These are phyloP conservation scores for sweet orange (Citrus sinensis) DNA, from an alignment of 345 rosid species.

Conservation along the genomic window DNA sequence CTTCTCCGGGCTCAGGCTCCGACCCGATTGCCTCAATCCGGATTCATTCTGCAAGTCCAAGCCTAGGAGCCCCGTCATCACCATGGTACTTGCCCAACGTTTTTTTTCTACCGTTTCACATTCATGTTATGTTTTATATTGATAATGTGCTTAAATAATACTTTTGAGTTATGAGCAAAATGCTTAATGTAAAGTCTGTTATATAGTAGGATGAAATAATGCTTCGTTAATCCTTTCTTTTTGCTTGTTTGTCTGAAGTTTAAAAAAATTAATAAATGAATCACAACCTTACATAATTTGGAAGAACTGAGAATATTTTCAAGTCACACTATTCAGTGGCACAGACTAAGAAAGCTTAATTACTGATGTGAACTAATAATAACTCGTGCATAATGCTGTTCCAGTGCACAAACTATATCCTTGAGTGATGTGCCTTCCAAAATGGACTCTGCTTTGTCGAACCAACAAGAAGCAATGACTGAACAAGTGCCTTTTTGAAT, in stretches of 20 bases:
- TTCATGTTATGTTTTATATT: neutral
- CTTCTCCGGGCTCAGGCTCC: constrained; percentile 50
- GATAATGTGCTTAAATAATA: neutral
- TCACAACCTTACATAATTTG: no score
- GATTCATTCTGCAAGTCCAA: constrained; percentile 45
- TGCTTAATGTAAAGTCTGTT: neutral
- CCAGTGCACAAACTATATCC: no score
- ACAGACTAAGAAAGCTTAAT: no score
- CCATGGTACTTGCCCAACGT: constrained; percentile 42
- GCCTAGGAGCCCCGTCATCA: constrained; percentile 63
- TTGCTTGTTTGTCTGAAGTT: neutral
- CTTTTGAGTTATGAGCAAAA: neutral
- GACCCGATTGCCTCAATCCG: constrained; percentile 43
- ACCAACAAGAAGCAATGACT: neutral
- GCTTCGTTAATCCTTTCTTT: neutral
- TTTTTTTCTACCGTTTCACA: neutral
- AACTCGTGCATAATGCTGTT: no score
- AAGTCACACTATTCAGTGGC: no score
- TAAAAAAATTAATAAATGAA: no score
- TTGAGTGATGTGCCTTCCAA: no score
- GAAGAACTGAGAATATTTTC: no score
- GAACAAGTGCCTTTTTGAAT: neutral
- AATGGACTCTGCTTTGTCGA: no score
- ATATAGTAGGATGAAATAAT: neutral
- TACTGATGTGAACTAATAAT: no score